Percentiles rank a stretch among this genome's conserved stretches.
phyloP scores from a whole-genome alignment of 75 land plant species.

The Cupressus sempervirens region DNA sequence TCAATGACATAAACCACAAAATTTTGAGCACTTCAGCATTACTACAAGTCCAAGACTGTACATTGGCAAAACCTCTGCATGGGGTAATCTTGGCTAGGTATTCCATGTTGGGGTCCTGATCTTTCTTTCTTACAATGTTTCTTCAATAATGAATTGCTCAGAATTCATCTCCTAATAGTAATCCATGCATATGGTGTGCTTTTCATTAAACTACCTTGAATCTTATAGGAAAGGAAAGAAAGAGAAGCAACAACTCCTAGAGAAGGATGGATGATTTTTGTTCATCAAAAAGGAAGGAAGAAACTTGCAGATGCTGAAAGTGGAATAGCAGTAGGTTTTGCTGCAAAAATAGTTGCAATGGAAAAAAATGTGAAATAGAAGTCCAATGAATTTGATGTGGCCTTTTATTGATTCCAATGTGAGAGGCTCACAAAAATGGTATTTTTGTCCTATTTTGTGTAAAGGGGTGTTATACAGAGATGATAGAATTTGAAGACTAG shows the following conservation, averaged over 20 bases:
- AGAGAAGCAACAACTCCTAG: conserved; percentile 63
- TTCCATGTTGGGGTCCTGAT: too few species aligned
- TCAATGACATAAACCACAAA: conserved; percentile 76
- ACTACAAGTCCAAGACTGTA: conserved; percentile 19
- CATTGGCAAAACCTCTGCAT: conserved; percentile 15
- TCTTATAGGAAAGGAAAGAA: conserved; percentile 61
- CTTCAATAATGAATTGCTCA: neutral
- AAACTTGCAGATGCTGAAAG: conserved; percentile 78
- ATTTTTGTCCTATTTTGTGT: conserved; percentile 1
- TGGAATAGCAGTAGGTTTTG: conserved; percentile 84
- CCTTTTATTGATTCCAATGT: conserved; percentile 89
- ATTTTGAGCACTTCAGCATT: conserved; percentile 46
- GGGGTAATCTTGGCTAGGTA: too few species aligned
- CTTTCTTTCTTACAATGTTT: neutral
- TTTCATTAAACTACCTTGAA: conserved; percentile 1
- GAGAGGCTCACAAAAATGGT: conserved; percentile 86
- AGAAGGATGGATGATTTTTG: conserved; percentile 96
- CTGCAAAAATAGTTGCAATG: conserved; percentile 48
- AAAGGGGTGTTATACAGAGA: conserved; percentile 3
- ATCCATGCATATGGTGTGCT: neutral
- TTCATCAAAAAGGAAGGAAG: conserved; percentile 83
- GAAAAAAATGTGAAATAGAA: conserved; percentile 37
- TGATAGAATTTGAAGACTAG: neutral
- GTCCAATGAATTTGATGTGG: conserved; percentile 34
- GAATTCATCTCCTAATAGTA: neutral